phyloP scores from a whole-genome alignment of 768 basidiomycete genomes.

The Filobasidium wieringae region DNA sequence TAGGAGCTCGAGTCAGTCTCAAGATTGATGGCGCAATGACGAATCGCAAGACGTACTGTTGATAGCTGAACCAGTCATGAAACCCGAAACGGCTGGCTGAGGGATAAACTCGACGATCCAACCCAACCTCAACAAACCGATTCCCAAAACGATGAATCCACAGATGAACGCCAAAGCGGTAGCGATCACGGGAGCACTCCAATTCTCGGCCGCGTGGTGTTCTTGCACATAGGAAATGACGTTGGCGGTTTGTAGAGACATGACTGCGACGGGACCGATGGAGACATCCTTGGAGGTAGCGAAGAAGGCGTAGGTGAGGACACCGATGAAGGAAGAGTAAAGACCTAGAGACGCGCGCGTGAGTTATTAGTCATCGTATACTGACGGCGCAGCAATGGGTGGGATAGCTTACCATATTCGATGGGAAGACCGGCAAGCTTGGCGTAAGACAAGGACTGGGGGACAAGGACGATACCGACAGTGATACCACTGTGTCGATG shows the following conservation, averaged over 20 bases:
- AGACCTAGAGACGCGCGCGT: constrained; percentile 42
- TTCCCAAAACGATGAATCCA: constrained; percentile 79
- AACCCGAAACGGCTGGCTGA: constrained; percentile 41
- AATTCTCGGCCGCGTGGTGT: constrained; percentile 41
- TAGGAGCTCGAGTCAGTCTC: too few relatives aligned
- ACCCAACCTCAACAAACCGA: constrained; percentile 79
- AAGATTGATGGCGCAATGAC: too few relatives aligned
- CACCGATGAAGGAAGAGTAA: constrained; percentile 12
- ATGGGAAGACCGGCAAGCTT: constrained; percentile 61
- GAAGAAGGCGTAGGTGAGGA: constrained; percentile 49
- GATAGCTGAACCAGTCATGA: constrained; percentile 98
- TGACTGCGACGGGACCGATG: constrained; percentile 98
- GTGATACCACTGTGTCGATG: constrained; percentile 52
- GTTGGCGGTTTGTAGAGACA: constrained; percentile 75
- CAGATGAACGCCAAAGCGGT: constrained; percentile 71
- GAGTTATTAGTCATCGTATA: too few relatives aligned
- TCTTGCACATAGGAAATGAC: constrained; percentile 58
- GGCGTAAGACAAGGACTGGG: constrained; percentile 76
- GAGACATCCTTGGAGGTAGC: constrained; percentile 97
- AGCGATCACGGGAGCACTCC: constrained; percentile 63
- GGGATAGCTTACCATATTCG: constrained; percentile 87
- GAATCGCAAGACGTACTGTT: constrained; percentile 46
- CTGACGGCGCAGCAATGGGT: constrained; percentile 72
- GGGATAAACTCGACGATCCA: constrained; percentile 85
- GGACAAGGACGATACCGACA: constrained; percentile 88